Evolutionary conservation across 805 yeast genomes (phyloP), one percentile per base, ranked within the genome.

Genomic region (Starmerella vitae): DNA sequence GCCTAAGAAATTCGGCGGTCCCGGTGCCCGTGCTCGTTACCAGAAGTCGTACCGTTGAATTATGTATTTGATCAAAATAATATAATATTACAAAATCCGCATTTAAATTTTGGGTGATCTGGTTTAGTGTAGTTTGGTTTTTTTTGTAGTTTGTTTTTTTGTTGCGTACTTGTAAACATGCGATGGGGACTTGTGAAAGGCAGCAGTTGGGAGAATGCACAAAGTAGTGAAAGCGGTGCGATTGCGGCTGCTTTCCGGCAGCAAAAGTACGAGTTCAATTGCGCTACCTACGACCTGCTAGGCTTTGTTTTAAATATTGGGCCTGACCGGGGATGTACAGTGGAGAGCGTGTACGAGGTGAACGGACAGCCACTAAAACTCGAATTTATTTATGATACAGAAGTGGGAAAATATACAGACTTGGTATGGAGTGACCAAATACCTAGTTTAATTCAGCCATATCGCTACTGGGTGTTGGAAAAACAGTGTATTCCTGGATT

Each of bases 1-100:
- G 78, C 98, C 98, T 79, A 91, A 91, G 96, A 91, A 91, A 78
- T 91, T 91, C 77, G 98, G 98, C 78, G 98, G 98, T 78, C 94
- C 93, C 72, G 98, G 98, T 83, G 98, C 98, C 74, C 91, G 98
- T 77, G 91, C 98, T 67, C 88, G 97, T 76, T 88, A 83, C 96
- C 98, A 91, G 79, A 91, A 91, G 72, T 91, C 98, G 69, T 91
- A 91, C 91, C 98, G 98, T 86, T 91, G 88, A 73, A 25, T 18
- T 35, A 19, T 44, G 41, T 44, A 40, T 44, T 25, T 15, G 29
- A 33, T 17, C 21, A 36, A 36, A 36, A 29, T 30, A 30, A 36
- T 36, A 21, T n/a, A n/a, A 22, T 30, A 10, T 31, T 36, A n/a
- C 21, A 22, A 34, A 34, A 24, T 18, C 28, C 5, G 29, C 34